Percentiles rank a stretch among this genome's conserved stretches.
Evolutionary conservation across 2,329 filamentous ascomycete genomes (phyloP).

Genomic region (Colletotrichum sojae): DNA sequence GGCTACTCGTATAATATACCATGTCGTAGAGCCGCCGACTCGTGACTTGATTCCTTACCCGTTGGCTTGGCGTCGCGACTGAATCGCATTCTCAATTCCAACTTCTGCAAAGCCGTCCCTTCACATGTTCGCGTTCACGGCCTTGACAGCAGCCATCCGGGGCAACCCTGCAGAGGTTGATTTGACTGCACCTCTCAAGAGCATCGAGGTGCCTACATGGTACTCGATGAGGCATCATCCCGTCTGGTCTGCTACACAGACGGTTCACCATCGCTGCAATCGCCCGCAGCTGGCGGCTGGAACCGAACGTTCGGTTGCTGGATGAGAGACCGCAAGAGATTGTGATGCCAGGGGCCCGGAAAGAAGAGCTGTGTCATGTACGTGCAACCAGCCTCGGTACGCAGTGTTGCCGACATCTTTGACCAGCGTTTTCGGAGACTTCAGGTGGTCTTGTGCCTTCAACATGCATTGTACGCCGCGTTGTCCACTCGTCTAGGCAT

Average conservation of each 20-base stretch:
- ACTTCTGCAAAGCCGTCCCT: not conserved
- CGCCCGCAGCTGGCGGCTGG: constrained; percentile 11
- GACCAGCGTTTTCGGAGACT: not conserved
- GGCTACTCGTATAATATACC: too few species aligned
- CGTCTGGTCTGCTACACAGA: not conserved
- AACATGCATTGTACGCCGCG: constrained; percentile 21
- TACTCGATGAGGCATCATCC: not conserved
- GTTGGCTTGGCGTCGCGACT: not conserved
- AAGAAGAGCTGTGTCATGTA: not conserved
- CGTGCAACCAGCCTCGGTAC: not conserved
- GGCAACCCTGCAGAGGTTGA: constrained; percentile 23
- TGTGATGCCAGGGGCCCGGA: not conserved
- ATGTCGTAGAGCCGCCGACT: too few species aligned
- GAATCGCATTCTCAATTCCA: not conserved
- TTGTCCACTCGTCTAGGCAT: not conserved
- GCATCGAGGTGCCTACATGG: not conserved
- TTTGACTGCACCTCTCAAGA: constrained; percentile 14
- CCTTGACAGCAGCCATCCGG: not conserved
- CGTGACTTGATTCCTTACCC: not conserved
- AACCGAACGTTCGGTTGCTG: constrained; percentile 30
- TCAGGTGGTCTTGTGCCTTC: not conserved
- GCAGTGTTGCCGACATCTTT: too few species aligned
- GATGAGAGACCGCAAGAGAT: constrained; percentile 3
- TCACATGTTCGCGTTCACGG: not conserved
- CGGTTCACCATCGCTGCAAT: constrained; percentile 21